Conservation (phyloP, 495 filamentous ascomycete species). For the Penicillium coffeae region DNA sequence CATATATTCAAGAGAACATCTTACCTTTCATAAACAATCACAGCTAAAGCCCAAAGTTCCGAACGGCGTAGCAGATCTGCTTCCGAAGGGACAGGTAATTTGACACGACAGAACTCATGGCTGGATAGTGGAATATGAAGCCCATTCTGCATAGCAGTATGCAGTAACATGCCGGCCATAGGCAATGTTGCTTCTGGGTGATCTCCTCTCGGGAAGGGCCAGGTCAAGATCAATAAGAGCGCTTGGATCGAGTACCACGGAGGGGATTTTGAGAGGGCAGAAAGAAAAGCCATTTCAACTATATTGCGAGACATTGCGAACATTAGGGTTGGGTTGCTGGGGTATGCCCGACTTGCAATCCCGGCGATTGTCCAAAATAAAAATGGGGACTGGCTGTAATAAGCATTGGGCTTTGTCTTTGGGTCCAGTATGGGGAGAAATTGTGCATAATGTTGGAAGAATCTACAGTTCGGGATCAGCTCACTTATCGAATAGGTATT, state of each 20-base stretch:
- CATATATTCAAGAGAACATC: too few species aligned
- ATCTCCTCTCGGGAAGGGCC: conserved; percentile 47
- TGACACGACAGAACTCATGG: conserved; percentile 43
- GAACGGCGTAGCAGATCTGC: conserved; percentile 36
- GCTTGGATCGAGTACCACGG: conserved; percentile 48
- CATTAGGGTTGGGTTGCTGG: conserved; percentile 41
- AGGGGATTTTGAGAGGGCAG: conserved; percentile 31
- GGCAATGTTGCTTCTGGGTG: conserved; percentile 41
- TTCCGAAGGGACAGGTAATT: conserved; percentile 31
- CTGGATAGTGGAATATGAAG: conserved; percentile 46
- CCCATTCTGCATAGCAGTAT: conserved; percentile 49
- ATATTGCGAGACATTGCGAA: conserved; percentile 36
- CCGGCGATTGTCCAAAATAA: conserved; percentile 51
- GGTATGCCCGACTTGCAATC: conserved; percentile 34
- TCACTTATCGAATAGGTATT: not conserved
- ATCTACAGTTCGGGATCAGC: conserved; percentile 24
- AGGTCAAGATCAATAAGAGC: conserved; percentile 44
- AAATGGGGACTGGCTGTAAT: conserved; percentile 42
- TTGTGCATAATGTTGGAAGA: conserved; percentile 42
- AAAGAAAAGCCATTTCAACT: conserved; percentile 42
- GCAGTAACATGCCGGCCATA: conserved; percentile 38
- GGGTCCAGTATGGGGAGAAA: conserved; percentile 46
- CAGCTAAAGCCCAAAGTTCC: conserved; percentile 42
- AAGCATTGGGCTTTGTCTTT: conserved; percentile 35
- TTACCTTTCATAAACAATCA: conserved; percentile 41